These are phyloP conservation scores for Hyphopichia homilentoma DNA, from an alignment of 805 yeast species.

Conservation along the genomic window DNA sequence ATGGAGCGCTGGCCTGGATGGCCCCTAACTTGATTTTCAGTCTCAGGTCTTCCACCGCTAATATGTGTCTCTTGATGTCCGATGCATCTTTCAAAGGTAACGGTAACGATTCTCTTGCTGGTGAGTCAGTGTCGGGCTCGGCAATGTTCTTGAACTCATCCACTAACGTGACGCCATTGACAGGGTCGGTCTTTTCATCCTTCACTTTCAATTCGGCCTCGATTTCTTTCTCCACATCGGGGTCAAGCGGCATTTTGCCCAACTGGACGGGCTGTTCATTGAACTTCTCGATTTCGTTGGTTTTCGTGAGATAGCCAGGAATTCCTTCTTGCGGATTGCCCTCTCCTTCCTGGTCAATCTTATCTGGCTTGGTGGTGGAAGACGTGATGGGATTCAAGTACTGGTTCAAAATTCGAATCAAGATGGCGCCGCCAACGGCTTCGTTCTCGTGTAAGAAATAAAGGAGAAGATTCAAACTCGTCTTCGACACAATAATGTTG, in stretches of 20 bases:
- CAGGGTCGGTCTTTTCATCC: conserved; percentile 50
- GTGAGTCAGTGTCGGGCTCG: conserved; percentile 60
- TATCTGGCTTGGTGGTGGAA: conserved; percentile 14
- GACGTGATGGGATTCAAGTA: conserved; percentile 57
- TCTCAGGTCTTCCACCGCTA: conserved; percentile 77
- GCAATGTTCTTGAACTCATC: conserved; percentile 43
- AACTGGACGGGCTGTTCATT: conserved; percentile 72
- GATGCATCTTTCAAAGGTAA: conserved; percentile 77
- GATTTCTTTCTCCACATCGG: conserved; percentile 79
- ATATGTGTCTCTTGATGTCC: conserved; percentile 77
- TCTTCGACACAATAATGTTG: conserved; percentile 70
- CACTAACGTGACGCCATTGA: conserved; percentile 33
- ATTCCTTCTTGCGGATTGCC: conserved; percentile 51
- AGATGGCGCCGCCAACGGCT: conserved; percentile 83
- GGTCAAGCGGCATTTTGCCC: conserved; percentile 83
- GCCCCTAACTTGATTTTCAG: conserved; percentile 62
- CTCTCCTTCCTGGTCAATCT: conserved; percentile 44
- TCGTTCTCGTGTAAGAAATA: conserved; percentile 91
- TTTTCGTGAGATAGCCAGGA: conserved; percentile 39
- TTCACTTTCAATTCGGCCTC: conserved; percentile 77
- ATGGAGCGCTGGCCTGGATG: conserved; percentile 79
- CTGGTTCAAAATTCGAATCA: conserved; percentile 83
- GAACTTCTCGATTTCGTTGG: conserved; percentile 53
- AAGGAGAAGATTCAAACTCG: conserved; percentile 77
- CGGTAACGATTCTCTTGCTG: conserved; percentile 73